Evolutionary conservation across 805 yeast species (phyloP).

Genomic region (Saccharomyces paradoxus): DNA sequence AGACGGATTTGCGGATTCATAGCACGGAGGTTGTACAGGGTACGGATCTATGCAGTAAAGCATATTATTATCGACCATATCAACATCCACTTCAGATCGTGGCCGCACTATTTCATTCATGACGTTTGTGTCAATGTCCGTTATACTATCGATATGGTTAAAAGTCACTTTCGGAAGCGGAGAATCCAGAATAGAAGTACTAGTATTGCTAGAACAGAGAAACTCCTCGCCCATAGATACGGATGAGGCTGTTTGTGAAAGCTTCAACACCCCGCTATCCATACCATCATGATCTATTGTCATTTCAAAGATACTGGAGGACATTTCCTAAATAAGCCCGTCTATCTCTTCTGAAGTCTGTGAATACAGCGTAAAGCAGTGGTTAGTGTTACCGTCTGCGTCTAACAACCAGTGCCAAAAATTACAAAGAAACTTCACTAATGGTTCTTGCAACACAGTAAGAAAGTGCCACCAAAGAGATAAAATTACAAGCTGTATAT

Average conservation of each 20-base stretch:
- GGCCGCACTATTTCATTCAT: not conserved
- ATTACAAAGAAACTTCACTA: not conserved
- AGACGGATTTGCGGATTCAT: constrained; percentile 20
- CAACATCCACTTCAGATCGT: not conserved
- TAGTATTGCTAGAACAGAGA: not conserved
- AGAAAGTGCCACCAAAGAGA: not conserved
- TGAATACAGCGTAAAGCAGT: not conserved
- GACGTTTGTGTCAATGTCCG: not conserved
- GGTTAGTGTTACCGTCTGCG: not conserved
- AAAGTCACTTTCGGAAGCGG: not conserved
- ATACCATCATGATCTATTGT: not conserved
- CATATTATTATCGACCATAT: not conserved
- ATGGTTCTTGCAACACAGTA: not conserved
- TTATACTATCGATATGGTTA: not conserved
- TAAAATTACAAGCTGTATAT: not conserved
- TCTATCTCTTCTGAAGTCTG: not conserved
- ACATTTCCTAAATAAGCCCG: not conserved
- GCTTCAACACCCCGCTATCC: not conserved
- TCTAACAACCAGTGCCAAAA: not conserved
- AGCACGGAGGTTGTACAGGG: constrained; percentile 32
- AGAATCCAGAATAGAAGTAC: not conserved
- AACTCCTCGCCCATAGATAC: not conserved
- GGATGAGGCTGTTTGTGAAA: not conserved
- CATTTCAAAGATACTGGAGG: not conserved
- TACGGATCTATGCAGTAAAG: constrained; percentile 26